These are phyloP conservation scores for Eucalyptus pauciflora DNA, from an alignment of 345 rosid genomes.

Conservation along the genomic window DNA sequence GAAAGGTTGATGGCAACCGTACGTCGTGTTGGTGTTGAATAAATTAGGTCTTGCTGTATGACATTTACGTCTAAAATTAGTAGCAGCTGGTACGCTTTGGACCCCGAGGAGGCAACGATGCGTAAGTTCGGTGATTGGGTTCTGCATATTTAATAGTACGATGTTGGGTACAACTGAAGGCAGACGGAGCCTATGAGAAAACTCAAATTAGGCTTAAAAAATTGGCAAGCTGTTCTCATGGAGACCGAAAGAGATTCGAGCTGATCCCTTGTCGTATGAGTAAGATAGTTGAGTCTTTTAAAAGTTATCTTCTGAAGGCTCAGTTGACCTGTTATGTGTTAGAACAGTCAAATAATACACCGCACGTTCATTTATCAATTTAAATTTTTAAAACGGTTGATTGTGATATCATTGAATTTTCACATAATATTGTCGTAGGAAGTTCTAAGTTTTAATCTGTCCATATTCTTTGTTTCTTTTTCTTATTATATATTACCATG, in stretches of 20 bases:
- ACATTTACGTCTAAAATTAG: neutral
- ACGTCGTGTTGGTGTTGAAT: neutral
- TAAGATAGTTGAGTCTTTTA: neutral
- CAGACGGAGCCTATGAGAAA: neutral
- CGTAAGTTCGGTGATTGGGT: neutral
- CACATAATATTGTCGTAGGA: accelerated
- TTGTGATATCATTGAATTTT: neutral
- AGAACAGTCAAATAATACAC: neutral
- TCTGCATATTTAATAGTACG: neutral
- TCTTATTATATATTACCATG: neutral
- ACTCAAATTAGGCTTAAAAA: neutral
- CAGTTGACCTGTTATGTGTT: neutral
- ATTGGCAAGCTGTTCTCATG: neutral
- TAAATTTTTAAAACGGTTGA: neutral
- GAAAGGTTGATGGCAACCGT: neutral
- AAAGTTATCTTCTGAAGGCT: neutral
- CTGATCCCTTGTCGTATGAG: neutral
- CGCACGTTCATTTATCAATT: neutral
- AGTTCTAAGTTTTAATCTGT: neutral
- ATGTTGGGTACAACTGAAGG: neutral
- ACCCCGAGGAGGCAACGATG: neutral
- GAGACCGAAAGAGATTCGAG: neutral
- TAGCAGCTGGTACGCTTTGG: neutral
- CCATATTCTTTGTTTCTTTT: neutral
- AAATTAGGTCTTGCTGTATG: neutral